phyloP scores from a whole-genome alignment of 345 rosid genomes.

The Hibiscus tridactylites region DNA sequence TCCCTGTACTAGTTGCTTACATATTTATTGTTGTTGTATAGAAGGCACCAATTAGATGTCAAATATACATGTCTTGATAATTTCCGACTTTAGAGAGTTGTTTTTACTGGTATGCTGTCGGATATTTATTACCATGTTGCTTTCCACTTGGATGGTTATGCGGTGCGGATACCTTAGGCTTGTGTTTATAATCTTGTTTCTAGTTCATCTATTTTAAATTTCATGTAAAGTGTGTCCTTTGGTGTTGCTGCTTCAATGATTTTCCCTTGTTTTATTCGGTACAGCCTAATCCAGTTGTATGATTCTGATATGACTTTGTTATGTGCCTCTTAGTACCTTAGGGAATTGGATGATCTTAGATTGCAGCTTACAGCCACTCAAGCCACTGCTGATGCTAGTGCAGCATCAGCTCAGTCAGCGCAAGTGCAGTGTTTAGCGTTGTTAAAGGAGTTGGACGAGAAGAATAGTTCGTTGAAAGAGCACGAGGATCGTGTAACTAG shows the following conservation, averaged over 20 bases:
- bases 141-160: background rate
- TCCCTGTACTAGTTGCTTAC: background rate
- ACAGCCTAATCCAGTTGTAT: background rate
- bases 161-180: background rate
- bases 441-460: conserved; percentile 53
- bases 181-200: background rate
- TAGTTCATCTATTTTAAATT: background rate
- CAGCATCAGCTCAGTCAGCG: conserved; percentile 68
- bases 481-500: conserved; percentile 62
- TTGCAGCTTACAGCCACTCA: conserved; percentile 54
- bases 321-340: conserved; percentile 43
- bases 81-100: background rate
- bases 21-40: background rate
- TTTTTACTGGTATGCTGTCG: background rate
- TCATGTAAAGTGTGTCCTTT: background rate
- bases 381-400: conserved; percentile 74
- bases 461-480: conserved; percentile 48
- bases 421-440: conserved; percentile 57
- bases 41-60: background rate
- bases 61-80: background rate
- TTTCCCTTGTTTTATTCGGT: background rate
- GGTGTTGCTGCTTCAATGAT: background rate
- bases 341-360: conserved; percentile 54
- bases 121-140: background rate
- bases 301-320: conserved; percentile 9